Evolutionary conservation across 1,284 basidiomycete species (phyloP).

Genomic region (Malassezia arunalokei): DNA sequence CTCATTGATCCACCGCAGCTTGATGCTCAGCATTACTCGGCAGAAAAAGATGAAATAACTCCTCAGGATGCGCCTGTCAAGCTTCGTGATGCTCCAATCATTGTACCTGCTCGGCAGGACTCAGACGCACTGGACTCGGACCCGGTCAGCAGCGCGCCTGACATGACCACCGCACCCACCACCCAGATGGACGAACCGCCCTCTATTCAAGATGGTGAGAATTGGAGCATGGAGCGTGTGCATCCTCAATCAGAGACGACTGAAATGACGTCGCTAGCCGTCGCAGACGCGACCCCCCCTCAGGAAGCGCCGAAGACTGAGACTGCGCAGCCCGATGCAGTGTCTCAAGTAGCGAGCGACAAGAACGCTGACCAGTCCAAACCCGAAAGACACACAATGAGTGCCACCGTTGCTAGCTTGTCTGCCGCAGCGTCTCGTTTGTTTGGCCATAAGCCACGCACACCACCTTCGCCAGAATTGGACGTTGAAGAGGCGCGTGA

Average conservation of each 20-base stretch:
- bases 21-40: neutral
- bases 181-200: neutral
- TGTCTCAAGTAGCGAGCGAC: too few species aligned
- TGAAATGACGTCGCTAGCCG: too few species aligned
- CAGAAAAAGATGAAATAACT: neutral
- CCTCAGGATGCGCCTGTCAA: neutral
- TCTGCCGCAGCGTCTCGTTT: conserved; percentile 13
- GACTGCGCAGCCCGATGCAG: too few species aligned
- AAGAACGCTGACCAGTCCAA: too few species aligned
- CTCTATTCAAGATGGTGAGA: neutral
- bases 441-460: conserved; percentile 14
- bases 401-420: conserved; percentile 8
- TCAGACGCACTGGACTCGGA: neutral
- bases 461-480: conserved; percentile 3
- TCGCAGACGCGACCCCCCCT: too few species aligned
- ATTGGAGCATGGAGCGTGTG: neutral
- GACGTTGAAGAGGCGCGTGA: conserved; percentile 12
- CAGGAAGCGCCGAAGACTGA: too few species aligned
- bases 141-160: neutral
- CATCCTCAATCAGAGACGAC: too few species aligned
- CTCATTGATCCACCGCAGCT: too few species aligned
- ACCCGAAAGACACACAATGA: neutral
- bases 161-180: conserved; percentile 1
- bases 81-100: conserved; percentile 2
- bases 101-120: neutral